Evolutionary conservation across 345 rosid genomes (phyloP).

Genomic region (Rhodamnia argentea): DNA sequence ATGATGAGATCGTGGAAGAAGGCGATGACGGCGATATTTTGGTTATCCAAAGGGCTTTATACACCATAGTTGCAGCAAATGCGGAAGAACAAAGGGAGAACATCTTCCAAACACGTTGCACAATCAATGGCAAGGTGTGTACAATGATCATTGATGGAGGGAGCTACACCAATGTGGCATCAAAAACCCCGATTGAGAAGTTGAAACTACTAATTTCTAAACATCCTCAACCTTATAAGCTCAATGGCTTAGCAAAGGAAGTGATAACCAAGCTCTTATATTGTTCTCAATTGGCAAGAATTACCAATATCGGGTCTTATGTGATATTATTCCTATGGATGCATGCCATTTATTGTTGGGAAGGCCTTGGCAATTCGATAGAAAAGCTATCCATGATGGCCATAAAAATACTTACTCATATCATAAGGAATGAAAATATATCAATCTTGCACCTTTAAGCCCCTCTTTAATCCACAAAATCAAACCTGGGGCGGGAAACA

Average conservation of each 20-base stretch:
- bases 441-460: too few relatives aligned
- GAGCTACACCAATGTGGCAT: neutral
- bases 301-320: too few relatives aligned
- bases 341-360: too few relatives aligned
- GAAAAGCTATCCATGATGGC: too few relatives aligned
- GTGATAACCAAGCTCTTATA: neutral
- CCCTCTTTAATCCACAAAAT: too few relatives aligned
- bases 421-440: too few relatives aligned
- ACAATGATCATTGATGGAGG: neutral
- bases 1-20: neutral
- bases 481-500: too few relatives aligned
- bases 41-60: neutral
- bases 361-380: too few relatives aligned
- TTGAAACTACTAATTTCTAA: neutral
- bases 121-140: neutral
- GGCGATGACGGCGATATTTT: neutral
- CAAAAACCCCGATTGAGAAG: neutral
- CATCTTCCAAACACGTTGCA: neutral
- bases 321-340: too few relatives aligned
- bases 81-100: neutral
- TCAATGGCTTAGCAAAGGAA: neutral
- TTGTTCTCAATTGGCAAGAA: too few relatives aligned
- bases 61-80: too few relatives aligned
- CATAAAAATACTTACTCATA: too few relatives aligned
- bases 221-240: neutral